Evolutionary conservation across 768 basidiomycete species (phyloP).

Genomic region (Boletus tylopilopsis): DNA sequence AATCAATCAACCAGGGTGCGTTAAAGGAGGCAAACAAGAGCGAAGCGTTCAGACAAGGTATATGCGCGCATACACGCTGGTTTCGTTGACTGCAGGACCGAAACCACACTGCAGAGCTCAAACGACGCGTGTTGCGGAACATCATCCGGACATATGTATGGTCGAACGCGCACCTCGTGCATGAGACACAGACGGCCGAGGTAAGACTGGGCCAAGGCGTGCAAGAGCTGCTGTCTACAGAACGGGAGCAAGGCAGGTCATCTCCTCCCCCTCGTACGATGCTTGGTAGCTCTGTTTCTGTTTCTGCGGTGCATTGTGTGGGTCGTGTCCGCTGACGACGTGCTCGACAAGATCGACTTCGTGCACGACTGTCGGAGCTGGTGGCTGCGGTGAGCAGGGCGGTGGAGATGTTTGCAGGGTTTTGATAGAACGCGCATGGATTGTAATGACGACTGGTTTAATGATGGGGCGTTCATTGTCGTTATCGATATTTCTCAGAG

Average conservation of each 20-base stretch:
- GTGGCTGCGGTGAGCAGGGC: slow-evolving; percentile 27
- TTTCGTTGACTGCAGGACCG: slow-evolving; percentile 5
- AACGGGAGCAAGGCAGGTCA: slow-evolving; percentile 35
- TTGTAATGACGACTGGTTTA: no score
- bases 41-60: slow-evolving; percentile 25
- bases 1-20: slow-evolving; percentile 14
- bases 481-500: slow-evolving; percentile 12
- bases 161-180: slow-evolving; percentile 23
- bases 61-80: slow-evolving; percentile 24
- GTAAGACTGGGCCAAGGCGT: slow-evolving; percentile 10
- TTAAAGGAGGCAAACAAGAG: slow-evolving; percentile 15
- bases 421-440: slow-evolving; percentile 5
- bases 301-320: not conserved
- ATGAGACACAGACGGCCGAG: slow-evolving; percentile 17
- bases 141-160: slow-evolving; percentile 21
- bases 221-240: slow-evolving; percentile 16
- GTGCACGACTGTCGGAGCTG: slow-evolving; percentile 23
- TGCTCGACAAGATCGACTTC: slow-evolving; percentile 18
- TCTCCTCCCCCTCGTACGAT: slow-evolving; percentile 16
- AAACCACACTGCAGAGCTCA: slow-evolving; percentile 20
- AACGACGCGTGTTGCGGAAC: slow-evolving; percentile 13
- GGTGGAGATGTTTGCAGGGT: slow-evolving; percentile 20
- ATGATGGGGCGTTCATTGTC: slow-evolving; percentile 11
- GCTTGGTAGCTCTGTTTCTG: slow-evolving; percentile 22
- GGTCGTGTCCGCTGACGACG: slow-evolving; percentile 14